Percentiles rank a stretch among this genome's conserved stretches.
phyloP scores from a whole-genome alignment of 1,284 basidiomycete genomes.

The Trichosporon inkin region DNA sequence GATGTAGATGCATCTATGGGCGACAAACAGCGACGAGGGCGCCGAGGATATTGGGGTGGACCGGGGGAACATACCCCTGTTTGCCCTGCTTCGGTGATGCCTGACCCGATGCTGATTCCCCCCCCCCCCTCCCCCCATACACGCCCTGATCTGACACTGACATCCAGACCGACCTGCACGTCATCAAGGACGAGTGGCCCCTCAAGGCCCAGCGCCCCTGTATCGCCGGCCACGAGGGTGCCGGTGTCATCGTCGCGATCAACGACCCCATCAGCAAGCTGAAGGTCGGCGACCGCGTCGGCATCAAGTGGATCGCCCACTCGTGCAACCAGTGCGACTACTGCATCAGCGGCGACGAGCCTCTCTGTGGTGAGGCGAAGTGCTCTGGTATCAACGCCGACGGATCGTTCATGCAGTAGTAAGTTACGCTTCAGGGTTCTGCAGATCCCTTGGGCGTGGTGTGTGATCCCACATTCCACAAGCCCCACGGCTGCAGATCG shows the following conservation, averaged over 20 bases:
- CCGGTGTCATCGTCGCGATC: slow-evolving; percentile 66
- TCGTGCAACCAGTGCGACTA: slow-evolving; percentile 68
- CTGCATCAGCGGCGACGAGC: slow-evolving; percentile 67
- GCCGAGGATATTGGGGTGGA: background rate
- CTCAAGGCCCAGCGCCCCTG: slow-evolving; percentile 63
- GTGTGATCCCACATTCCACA: background rate
- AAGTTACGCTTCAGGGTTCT: slow-evolving; percentile 8
- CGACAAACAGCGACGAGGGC: background rate
- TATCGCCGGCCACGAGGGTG: slow-evolving; percentile 62
- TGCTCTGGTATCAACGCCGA: slow-evolving; percentile 63
- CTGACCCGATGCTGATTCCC: background rate
- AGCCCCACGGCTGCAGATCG: background rate
- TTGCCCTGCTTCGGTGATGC: background rate
- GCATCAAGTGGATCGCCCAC: slow-evolving; percentile 76
- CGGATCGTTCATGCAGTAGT: slow-evolving; percentile 34
- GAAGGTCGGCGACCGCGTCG: slow-evolving; percentile 54
- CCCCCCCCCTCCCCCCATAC: background rate
- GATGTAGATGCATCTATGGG: background rate
- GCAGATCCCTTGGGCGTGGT: background rate
- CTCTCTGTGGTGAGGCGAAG: slow-evolving; percentile 58
- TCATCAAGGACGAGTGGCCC: slow-evolving; percentile 66
- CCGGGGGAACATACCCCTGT: no score
- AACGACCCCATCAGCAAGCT: slow-evolving; percentile 60
- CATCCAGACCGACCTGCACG: slow-evolving; percentile 77
- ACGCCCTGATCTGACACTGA: background rate